phyloP scores from a whole-genome alignment of 352 stramenopile genomes.

The Pythium aristosporum region DNA sequence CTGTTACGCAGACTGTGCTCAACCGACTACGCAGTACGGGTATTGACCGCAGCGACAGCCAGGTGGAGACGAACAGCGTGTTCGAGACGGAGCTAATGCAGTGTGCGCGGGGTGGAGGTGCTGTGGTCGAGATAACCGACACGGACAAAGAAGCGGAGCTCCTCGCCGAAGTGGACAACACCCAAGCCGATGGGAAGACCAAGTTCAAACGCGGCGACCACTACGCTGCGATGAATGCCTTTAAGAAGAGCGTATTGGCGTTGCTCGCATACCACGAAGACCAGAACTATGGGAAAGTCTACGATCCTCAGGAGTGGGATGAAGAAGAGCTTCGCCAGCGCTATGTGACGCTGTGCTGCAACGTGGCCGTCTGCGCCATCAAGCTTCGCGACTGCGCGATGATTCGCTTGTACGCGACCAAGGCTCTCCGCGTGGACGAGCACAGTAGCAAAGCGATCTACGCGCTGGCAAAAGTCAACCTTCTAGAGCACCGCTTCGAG shows the following conservation, averaged over 20 bases:
- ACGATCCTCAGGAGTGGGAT: conserved; percentile 41
- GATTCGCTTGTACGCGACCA: conserved; percentile 58
- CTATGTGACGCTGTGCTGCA: conserved; percentile 73
- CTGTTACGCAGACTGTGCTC: conserved; percentile 54
- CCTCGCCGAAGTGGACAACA: conserved; percentile 39
- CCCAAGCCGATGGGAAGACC: conserved; percentile 56
- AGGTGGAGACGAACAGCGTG: conserved; percentile 35
- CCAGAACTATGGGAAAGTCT: conserved; percentile 44
- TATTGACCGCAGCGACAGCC: background rate
- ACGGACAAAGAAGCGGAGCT: conserved; percentile 23
- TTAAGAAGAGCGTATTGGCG: conserved; percentile 42
- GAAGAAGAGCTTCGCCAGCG: conserved; percentile 32
- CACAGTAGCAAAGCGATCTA: conserved; percentile 66
- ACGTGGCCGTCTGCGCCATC: conserved; percentile 74
- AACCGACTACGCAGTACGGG: conserved; percentile 37
- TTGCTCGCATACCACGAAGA: conserved; percentile 44
- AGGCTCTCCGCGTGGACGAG: conserved; percentile 52
- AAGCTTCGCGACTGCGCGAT: conserved; percentile 55
- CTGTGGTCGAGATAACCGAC: background rate
- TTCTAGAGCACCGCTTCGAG: conserved; percentile 59
- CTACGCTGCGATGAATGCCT: conserved; percentile 70
- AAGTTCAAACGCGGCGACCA: conserved; percentile 67
- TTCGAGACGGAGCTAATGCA: conserved; percentile 39
- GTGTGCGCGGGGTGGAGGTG: background rate
- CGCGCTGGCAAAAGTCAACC: conserved; percentile 56